phyloP scores from a whole-genome alignment of 192 early-diverging fungal species.

The Backusella liffmaniae region DNA sequence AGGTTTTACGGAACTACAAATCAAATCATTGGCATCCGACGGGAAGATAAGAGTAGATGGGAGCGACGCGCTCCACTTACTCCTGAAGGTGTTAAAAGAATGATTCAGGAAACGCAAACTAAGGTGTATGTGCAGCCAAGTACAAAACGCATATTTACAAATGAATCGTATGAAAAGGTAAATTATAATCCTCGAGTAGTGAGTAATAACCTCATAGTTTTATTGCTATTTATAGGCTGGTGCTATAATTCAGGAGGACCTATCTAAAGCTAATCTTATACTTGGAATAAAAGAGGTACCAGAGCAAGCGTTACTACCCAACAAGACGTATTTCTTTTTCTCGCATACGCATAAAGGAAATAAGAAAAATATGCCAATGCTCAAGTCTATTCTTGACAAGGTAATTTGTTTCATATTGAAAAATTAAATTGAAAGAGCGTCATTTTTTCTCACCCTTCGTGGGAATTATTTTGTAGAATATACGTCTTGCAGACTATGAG shows the following conservation, averaged over 20 bases:
- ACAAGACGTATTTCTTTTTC: slow-evolving; percentile 94
- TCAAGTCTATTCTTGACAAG: slow-evolving; percentile 87
- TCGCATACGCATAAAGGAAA: slow-evolving; percentile 99
- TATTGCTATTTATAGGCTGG: slow-evolving; percentile 57
- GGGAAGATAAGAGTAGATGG: slow-evolving; percentile 98
- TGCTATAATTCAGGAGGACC: slow-evolving; percentile 81
- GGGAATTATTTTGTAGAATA: slow-evolving; percentile 48
- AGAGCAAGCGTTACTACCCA: slow-evolving; percentile 69
- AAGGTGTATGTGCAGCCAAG: slow-evolving; percentile 90
- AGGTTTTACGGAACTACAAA: background rate
- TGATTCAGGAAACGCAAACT: slow-evolving; percentile 84
- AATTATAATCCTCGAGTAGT: background rate
- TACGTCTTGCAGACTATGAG: slow-evolving; percentile 96
- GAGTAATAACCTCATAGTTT: background rate
- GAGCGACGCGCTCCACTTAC: slow-evolving; percentile 91
- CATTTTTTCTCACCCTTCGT: slow-evolving; percentile 9
- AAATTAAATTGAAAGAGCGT: background rate
- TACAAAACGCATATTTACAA: slow-evolving; percentile 87
- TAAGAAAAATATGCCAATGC: slow-evolving; percentile 87
- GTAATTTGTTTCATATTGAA: slow-evolving; percentile 35
- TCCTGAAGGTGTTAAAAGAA: slow-evolving; percentile 78
- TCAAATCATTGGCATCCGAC: slow-evolving; percentile 70
- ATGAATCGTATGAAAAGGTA: slow-evolving; percentile 80
- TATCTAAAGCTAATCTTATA: slow-evolving; percentile 87
- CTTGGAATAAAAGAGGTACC: slow-evolving; percentile 98